Percentiles rank a stretch among this genome's conserved stretches.
phyloP scores from a whole-genome alignment of 768 basidiomycete species.

The Lanmaoa pseudosensibilis region DNA sequence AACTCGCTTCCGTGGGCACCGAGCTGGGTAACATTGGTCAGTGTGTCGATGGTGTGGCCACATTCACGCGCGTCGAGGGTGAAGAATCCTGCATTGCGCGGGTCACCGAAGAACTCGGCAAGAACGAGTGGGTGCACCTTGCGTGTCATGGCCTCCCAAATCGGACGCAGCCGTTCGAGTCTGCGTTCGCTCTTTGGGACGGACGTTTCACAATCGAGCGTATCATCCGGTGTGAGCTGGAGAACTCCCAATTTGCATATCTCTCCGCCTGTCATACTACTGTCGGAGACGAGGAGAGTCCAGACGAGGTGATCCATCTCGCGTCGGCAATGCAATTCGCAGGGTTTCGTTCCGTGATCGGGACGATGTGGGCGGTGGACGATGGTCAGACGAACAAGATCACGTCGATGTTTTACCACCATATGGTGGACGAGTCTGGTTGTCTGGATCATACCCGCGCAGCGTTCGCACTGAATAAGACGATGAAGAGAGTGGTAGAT shows the following conservation, averaged over 20 bases:
- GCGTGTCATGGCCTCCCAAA: slow-evolving; percentile 22
- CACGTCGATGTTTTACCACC: slow-evolving; percentile 5
- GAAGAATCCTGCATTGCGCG: not conserved
- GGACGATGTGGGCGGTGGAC: slow-evolving; percentile 18
- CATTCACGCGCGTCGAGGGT: not conserved
- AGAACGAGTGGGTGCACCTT: slow-evolving; percentile 20
- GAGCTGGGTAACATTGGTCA: not conserved
- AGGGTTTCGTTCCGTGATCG: slow-evolving; percentile 2
- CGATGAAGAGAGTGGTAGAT: not conserved
- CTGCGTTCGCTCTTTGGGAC: slow-evolving; percentile 9
- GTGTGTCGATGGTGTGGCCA: not conserved
- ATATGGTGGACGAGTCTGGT: slow-evolving; percentile 4
- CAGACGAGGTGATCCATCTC: slow-evolving; percentile 24
- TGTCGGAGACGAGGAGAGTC: slow-evolving; percentile 19
- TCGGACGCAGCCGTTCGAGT: slow-evolving; percentile 12
- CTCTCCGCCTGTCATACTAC: slow-evolving; percentile 24
- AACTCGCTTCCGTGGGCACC: not conserved
- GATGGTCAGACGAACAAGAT: slow-evolving; percentile 3
- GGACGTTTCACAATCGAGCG: slow-evolving; percentile 3
- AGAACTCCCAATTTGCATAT: slow-evolving; percentile 9
- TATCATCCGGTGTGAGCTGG: slow-evolving; percentile 3
- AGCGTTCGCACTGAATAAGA: slow-evolving; percentile 7
- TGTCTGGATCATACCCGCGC: slow-evolving; percentile 1
- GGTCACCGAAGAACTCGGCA: not conserved
- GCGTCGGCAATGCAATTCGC: not conserved